Conservation (phyloP, 169 alveolate species). For the Plasmodium cynomolgi region DNA sequence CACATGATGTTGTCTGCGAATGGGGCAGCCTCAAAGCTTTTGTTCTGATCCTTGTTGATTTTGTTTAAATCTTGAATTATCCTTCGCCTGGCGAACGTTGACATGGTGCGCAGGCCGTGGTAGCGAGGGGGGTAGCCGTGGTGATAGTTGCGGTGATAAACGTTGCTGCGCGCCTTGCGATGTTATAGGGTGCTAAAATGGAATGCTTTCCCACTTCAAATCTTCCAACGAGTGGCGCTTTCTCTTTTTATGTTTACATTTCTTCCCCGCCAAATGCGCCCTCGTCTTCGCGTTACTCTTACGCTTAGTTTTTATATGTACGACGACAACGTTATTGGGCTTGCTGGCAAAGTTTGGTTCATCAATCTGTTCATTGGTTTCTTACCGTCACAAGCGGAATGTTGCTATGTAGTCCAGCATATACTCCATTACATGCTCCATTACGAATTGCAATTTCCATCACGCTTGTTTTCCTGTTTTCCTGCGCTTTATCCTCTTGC, state of each 20-base stretch:
- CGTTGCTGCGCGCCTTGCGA: background rate
- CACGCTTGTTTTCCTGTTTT: background rate
- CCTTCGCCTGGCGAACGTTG: constrained; percentile 90
- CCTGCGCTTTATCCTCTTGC: background rate
- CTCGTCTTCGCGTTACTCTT: background rate
- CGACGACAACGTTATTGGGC: background rate
- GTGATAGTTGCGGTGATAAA: background rate
- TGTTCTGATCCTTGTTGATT: constrained; percentile 90
- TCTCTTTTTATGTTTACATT: background rate
- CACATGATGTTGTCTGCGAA: constrained; percentile 92
- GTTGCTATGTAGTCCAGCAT: background rate
- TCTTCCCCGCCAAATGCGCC: background rate
- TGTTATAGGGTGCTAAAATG: background rate
- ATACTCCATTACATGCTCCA: background rate
- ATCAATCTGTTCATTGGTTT: background rate
- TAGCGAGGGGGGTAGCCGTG: background rate
- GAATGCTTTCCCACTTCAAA: background rate
- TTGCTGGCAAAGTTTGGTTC: background rate
- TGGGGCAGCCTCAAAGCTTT: constrained; percentile 93
- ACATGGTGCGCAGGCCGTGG: constrained; percentile 62
- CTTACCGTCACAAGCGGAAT: background rate
- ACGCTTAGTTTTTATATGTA: background rate
- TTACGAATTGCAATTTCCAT: background rate
- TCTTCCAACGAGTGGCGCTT: background rate
- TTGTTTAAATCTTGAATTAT: constrained; percentile 91